phyloP scores from a whole-genome alignment of 1,284 basidiomycete genomes.

The Ceratobasidium sp. region DNA sequence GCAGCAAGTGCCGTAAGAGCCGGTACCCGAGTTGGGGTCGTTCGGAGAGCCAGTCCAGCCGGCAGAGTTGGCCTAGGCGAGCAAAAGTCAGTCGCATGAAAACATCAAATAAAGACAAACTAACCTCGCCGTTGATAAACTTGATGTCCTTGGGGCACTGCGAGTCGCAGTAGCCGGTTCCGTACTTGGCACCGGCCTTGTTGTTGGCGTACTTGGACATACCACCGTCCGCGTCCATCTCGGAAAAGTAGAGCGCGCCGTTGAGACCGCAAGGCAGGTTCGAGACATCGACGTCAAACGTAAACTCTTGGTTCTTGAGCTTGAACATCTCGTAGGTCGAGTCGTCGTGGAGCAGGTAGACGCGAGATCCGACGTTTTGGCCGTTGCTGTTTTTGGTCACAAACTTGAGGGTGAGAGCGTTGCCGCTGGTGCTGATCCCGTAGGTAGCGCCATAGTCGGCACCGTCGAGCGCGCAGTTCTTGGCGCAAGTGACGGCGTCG shows the following conservation, averaged over 20 bases:
- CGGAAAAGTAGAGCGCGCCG: conserved; percentile 65
- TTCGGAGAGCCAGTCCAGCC: conserved; percentile 32
- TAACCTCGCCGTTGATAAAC: conserved; percentile 48
- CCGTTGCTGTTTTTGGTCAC: conserved; percentile 63
- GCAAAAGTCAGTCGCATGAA: conserved; percentile 41
- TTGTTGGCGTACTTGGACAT: conserved; percentile 64
- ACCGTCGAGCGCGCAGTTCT: no score
- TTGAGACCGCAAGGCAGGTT: conserved; percentile 69
- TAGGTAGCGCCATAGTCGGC: conserved; percentile 67
- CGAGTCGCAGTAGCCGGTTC: conserved; percentile 46
- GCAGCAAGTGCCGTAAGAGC: conserved; percentile 48
- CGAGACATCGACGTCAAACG: conserved; percentile 70
- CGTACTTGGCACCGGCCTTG: conserved; percentile 49
- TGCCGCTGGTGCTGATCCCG: conserved; percentile 63
- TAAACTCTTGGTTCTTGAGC: conserved; percentile 68
- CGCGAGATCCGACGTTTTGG: conserved; percentile 70
- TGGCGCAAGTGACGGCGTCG: no score
- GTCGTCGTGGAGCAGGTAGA: conserved; percentile 64
- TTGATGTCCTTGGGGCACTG: conserved; percentile 45
- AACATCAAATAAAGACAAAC: background rate
- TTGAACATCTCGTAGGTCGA: conserved; percentile 67
- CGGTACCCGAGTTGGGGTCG: conserved; percentile 48
- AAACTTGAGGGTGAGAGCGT: conserved; percentile 66
- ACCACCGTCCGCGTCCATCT: conserved; percentile 71
- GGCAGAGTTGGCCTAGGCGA: conserved; percentile 45